Evolutionary conservation across 176 grass and related monocot species (phyloP), one percentile per base, ranked within the genome.

Genomic region (Triticum urartu): DNA sequence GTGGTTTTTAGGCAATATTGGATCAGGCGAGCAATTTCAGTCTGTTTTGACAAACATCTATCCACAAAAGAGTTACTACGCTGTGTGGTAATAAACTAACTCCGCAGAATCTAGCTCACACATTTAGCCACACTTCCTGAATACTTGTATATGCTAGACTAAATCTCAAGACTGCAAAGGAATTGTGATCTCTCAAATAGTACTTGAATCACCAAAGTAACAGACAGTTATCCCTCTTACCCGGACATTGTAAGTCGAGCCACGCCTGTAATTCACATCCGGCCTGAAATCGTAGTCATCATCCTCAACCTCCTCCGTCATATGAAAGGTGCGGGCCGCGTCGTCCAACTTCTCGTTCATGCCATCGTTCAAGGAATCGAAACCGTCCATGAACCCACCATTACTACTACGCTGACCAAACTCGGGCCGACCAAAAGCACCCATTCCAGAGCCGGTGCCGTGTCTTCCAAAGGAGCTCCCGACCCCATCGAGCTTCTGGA

Each of bases 291-390:
- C 69, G 8, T 86, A 86, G 7, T 95, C 80, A 14, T 98, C 87
- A 0, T 91, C 92, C 0, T 65, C 84, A 4, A 85, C 42, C 24
- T 94, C 86, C 5, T 91, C 84, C 2, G 68, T 86, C 47, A 42
- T 63, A 26, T 85, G 74, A 81, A 86, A 91, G 15, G 72, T 87
- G 14, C 36, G 87, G n/a, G 89, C 87, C 5, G 21, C 64, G 11
- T 89, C 5, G 17, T 85, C 71, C 52, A 98, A 79, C 73, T 79
- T 79, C 13, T 88, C 77, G 42, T 84, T 87, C 90, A 95, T 87
- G n/a, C 94, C 90, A 91, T 98, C 92, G 11, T 82, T 21, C 22
- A 85, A 80, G 56, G 97, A 90, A 91, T 95, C 83, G 48, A 79
- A 91, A 47, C 74, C 48, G 15, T 56, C 78, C 61, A 64, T 50